These are phyloP conservation scores for Aurinia saxatilis DNA, from an alignment of 345 rosid species.

Conservation along the genomic window DNA sequence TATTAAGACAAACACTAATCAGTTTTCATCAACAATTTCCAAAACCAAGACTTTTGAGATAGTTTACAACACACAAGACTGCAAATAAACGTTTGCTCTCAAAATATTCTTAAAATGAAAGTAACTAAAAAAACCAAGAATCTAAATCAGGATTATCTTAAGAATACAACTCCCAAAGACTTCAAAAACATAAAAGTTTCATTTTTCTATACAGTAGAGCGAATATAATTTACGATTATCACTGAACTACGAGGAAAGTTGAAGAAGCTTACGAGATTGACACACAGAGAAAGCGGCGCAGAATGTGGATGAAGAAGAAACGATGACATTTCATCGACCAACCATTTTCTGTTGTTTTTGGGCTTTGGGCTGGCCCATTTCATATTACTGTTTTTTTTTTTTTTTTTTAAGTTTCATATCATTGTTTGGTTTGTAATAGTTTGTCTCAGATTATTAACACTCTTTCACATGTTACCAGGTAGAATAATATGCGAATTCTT, in stretches of 20 bases:
- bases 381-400: too few species aligned
- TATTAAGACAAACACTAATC: background rate
- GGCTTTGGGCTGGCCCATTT: background rate
- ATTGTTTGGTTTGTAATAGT: too few species aligned
- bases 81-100: too few species aligned
- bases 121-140: too few species aligned
- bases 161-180: background rate
- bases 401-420: too few species aligned
- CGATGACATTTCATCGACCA: background rate
- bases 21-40: background rate
- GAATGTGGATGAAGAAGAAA: background rate
- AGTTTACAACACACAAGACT: too few species aligned
- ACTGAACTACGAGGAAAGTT: background rate
- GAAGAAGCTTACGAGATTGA: constrained; percentile 10
- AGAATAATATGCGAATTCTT: too few species aligned
- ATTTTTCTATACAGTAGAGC: background rate
- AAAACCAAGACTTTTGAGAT: background rate
- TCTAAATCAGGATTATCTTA: too few species aligned
- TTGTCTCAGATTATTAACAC: too few species aligned
- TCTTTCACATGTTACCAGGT: too few species aligned
- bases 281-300: background rate
- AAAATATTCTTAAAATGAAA: too few species aligned
- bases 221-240: background rate
- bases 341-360: background rate
- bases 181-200: background rate